Conservation (phyloP, 192 early-diverging fungal species). For the Gonapodya prolifera region DNA sequence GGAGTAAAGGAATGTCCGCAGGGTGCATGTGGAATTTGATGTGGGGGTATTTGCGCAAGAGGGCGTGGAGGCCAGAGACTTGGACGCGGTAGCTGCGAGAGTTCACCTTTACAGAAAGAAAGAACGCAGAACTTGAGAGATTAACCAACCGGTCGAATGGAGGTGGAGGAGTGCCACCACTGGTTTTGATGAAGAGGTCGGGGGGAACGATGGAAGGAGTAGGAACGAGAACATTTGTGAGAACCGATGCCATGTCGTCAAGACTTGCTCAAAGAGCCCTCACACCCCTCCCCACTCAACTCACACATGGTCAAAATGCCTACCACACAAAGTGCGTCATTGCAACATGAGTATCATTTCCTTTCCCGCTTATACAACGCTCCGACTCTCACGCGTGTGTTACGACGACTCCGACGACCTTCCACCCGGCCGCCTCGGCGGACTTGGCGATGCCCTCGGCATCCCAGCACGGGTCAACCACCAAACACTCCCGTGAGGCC, state of each 20-base stretch:
- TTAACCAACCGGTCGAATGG: constrained; percentile 48
- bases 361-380: constrained; percentile 1
- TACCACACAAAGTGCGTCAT: neutral
- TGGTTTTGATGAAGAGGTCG: constrained; percentile 5
- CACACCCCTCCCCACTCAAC: too few relatives aligned
- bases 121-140: neutral
- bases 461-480: constrained; percentile 93
- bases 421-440: constrained; percentile 40
- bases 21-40: constrained; percentile 64
- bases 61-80: constrained; percentile 60
- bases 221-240: neutral
- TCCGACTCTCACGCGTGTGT: constrained; percentile 39
- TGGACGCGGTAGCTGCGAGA: constrained; percentile 44
- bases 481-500: constrained; percentile 51
- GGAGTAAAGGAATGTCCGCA: constrained; percentile 55
- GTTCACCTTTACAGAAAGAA: neutral
- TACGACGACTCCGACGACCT: constrained; percentile 57
- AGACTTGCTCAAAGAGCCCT: neutral
- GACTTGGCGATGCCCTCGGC: constrained; percentile 64
- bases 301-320: constrained; percentile 62
- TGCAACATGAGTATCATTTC: neutral
- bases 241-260: neutral
- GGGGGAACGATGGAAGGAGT: neutral
- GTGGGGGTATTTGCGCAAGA: constrained; percentile 60
- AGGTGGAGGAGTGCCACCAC: constrained; percentile 72